phyloP scores from a whole-genome alignment of 2,329 filamentous ascomycete genomes.

The Chaetomium sp. region DNA sequence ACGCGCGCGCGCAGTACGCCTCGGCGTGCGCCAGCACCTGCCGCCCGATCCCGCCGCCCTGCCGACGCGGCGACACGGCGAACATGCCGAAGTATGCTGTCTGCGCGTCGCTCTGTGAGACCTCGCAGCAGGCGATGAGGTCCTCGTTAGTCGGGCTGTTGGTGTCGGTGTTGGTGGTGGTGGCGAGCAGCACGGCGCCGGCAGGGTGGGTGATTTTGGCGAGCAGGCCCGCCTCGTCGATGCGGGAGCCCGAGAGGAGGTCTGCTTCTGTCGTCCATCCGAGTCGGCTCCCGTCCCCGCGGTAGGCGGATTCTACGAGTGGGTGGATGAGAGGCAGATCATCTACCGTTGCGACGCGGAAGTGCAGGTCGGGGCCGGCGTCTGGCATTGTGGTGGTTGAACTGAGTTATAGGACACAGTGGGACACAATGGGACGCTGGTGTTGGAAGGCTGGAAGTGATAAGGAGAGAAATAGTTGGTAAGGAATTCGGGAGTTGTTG shows the following conservation, averaged over 20 bases:
- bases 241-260: conserved; percentile 48
- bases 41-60: not conserved
- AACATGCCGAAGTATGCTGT: conserved; percentile 51
- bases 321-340: conserved; percentile 37
- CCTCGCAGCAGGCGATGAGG: conserved; percentile 50
- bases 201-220: conserved; percentile 45
- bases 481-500: not conserved
- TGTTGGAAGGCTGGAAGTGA: not conserved
- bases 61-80: conserved; percentile 49
- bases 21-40: conserved; percentile 41
- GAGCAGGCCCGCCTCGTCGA: conserved; percentile 38
- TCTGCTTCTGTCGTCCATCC: conserved; percentile 54
- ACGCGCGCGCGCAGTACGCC: conserved; percentile 40
- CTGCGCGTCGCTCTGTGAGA: conserved; percentile 38
- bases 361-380: conserved; percentile 7
- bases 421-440: no score
- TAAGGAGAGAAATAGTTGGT: not conserved
- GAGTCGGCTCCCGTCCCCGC: conserved; percentile 44
- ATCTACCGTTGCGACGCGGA: conserved; percentile 23
- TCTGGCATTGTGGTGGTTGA: not conserved
- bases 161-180: conserved; percentile 24
- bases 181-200: conserved; percentile 44
- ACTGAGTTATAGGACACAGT: not conserved
- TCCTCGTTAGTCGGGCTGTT: conserved; percentile 5
- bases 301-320: conserved; percentile 50